Percentiles rank a stretch among this genome's conserved stretches.
Evolutionary conservation across 441 rosid genomes (phyloP).

Genomic region (Iberis amara): DNA sequence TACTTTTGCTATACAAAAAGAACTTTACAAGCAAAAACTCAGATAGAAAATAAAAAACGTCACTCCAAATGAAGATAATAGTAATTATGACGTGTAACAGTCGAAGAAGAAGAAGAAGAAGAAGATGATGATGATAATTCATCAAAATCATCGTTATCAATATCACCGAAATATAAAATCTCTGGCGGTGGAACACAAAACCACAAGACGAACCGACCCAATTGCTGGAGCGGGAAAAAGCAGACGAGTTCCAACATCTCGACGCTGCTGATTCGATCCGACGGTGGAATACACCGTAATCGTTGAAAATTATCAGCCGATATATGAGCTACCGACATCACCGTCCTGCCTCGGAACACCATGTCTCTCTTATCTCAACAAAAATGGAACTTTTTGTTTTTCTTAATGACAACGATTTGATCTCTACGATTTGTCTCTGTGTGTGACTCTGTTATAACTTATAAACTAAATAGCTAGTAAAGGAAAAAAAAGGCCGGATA

Average conservation of each 20-base stretch:
- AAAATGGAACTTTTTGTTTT: neutral
- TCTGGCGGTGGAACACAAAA: slow-evolving; percentile 59
- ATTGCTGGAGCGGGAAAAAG: slow-evolving; percentile 57
- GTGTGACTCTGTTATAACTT: too few relatives aligned
- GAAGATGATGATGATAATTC: slow-evolving; percentile 19
- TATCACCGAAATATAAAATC: slow-evolving; percentile 34
- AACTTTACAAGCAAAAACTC: slow-evolving; percentile 20
- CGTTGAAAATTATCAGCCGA: slow-evolving; percentile 52
- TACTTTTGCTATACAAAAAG: neutral
- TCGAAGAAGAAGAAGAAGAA: slow-evolving; percentile 23
- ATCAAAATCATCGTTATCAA: slow-evolving; percentile 20
- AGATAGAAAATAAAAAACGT: slow-evolving; percentile 8
- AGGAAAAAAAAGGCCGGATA: too few relatives aligned
- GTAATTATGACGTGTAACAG: slow-evolving; percentile 32
- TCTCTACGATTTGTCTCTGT: too few relatives aligned
- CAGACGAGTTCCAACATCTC: slow-evolving; percentile 63
- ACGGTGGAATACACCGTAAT: slow-evolving; percentile 34
- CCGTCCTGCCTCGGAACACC: slow-evolving; percentile 54
- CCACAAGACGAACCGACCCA: slow-evolving; percentile 56
- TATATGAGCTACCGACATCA: slow-evolving; percentile 42
- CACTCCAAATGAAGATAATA: slow-evolving; percentile 53
- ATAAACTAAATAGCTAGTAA: too few relatives aligned
- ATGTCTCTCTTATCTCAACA: slow-evolving; percentile 31
- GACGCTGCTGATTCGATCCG: slow-evolving; percentile 46
- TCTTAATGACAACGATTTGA: too few relatives aligned